Conservation (phyloP, 2,329 filamentous ascomycete genomes). For the Thielaviopsis ethacetica region DNA sequence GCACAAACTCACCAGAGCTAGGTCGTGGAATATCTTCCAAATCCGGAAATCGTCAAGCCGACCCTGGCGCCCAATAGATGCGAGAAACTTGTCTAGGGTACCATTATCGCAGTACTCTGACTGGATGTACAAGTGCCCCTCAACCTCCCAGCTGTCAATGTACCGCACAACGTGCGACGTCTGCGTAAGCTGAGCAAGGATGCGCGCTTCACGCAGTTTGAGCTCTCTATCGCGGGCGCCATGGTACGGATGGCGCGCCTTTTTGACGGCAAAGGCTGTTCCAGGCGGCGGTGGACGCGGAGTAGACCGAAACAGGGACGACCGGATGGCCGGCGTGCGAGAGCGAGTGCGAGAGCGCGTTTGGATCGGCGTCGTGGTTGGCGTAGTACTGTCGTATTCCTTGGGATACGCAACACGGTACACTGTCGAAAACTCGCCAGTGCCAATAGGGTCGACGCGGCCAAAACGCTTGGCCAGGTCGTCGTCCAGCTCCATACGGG, state of each 20-base stretch:
- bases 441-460: constrained; percentile 63
- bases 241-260: constrained; percentile 63
- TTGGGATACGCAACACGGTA: constrained; percentile 50
- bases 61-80: constrained; percentile 66
- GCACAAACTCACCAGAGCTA: constrained; percentile 50
- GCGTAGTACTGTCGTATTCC: constrained; percentile 12
- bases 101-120: constrained; percentile 95
- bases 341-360: neutral
- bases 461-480: constrained; percentile 61
- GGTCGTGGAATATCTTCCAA: constrained; percentile 90
- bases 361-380: constrained; percentile 13
- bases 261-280: constrained; percentile 82
- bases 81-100: constrained; percentile 71
- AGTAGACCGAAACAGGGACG: constrained; percentile 28
- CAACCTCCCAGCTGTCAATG: constrained; percentile 74
- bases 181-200: constrained; percentile 59
- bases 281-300: constrained; percentile 37
- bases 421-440: constrained; percentile 86
- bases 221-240: constrained; percentile 66
- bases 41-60: constrained; percentile 93
- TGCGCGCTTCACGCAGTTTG: constrained; percentile 70
- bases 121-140: constrained; percentile 82
- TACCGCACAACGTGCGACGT: constrained; percentile 77
- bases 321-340: constrained; percentile 14
- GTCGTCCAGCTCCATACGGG: constrained; percentile 51